Conservation (phyloP, 768 basidiomycete genomes). For the button mushroom (Agaricus bisporus) region DNA sequence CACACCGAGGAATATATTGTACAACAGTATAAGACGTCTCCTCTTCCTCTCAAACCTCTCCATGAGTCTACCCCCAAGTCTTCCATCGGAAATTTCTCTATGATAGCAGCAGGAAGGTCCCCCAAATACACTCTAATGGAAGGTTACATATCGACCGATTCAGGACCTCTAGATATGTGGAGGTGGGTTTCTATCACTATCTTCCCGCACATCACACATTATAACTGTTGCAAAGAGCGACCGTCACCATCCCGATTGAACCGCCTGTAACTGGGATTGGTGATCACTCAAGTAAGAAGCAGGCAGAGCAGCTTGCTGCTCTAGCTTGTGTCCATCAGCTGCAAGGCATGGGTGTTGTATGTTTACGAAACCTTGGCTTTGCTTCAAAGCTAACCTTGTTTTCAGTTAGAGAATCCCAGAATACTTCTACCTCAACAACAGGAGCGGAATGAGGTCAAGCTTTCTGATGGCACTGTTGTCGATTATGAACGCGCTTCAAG, state of each 20-base stretch:
- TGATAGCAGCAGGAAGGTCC: conserved; percentile 18
- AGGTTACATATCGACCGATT: conserved; percentile 21
- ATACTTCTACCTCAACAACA: conserved; percentile 19
- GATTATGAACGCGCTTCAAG: conserved; percentile 68
- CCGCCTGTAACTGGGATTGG: conserved; percentile 52
- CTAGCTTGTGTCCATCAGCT: conserved; percentile 71
- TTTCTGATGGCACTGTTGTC: conserved; percentile 63
- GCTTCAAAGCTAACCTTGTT: background rate
- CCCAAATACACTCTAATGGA: conserved; percentile 28
- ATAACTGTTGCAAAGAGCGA: conserved; percentile 26
- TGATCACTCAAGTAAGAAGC: conserved; percentile 50
- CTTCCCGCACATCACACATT: background rate
- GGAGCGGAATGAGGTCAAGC: conserved; percentile 19
- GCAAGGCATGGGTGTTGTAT: conserved; percentile 53
- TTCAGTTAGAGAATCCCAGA: conserved; percentile 33
- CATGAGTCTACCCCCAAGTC: conserved; percentile 32
- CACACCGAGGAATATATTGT: conserved; percentile 29
- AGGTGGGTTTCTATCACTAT: conserved; percentile 30
- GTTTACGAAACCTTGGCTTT: conserved; percentile 21
- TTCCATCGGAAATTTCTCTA: conserved; percentile 35
- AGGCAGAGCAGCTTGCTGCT: conserved; percentile 72
- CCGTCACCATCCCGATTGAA: conserved; percentile 28
- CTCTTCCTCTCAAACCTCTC: conserved; percentile 23
- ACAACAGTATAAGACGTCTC: conserved; percentile 24
- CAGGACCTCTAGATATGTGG: conserved; percentile 26